Evolutionary conservation across 1,139 yeast species (phyloP).

Genomic region (Lodderomyces elongisporus): DNA sequence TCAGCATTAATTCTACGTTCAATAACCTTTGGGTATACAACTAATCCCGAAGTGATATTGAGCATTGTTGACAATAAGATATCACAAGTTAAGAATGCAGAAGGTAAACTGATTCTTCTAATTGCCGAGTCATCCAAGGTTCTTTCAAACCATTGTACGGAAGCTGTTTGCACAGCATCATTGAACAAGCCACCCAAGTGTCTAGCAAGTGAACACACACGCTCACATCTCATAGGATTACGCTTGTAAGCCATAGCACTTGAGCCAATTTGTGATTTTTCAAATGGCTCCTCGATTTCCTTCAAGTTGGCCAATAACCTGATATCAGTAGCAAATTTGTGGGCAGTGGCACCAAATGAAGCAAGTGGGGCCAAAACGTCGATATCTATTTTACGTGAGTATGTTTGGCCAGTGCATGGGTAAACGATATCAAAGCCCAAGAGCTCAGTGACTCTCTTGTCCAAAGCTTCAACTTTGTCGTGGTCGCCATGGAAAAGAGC

Average conservation of each 20-base stretch:
- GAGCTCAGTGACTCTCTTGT: slow-evolving; percentile 85
- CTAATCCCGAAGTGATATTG: slow-evolving; percentile 91
- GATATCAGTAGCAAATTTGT: slow-evolving; percentile 96
- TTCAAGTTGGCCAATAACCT: slow-evolving; percentile 94
- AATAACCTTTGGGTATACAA: slow-evolving; percentile 97
- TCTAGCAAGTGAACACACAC: slow-evolving; percentile 95
- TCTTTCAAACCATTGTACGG: slow-evolving; percentile 99
- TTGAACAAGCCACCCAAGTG: slow-evolving; percentile 87
- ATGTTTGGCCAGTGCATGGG: slow-evolving; percentile 98
- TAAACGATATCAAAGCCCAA: slow-evolving; percentile 92
- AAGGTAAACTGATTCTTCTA: slow-evolving; percentile 94
- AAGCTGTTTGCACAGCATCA: slow-evolving; percentile 94
- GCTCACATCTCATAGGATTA: slow-evolving; percentile 99
- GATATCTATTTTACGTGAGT: slow-evolving; percentile 94
- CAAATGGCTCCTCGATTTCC: slow-evolving; percentile 98
- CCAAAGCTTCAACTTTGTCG: slow-evolving; percentile 89
- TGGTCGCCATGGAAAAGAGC: slow-evolving; percentile 95
- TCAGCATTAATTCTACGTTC: slow-evolving; percentile 94
- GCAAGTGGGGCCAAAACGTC: slow-evolving; percentile 91
- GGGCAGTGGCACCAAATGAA: slow-evolving; percentile 94
- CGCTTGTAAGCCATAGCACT: slow-evolving; percentile 99
- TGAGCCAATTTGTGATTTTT: slow-evolving; percentile 95
- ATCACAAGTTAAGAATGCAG: slow-evolving; percentile 95
- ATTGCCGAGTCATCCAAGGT: slow-evolving; percentile 98
- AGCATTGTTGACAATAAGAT: slow-evolving; percentile 83